These are phyloP conservation scores for Lepraria neglecta DNA, from an alignment of 495 filamentous ascomycete species.

Conservation along the genomic window DNA sequence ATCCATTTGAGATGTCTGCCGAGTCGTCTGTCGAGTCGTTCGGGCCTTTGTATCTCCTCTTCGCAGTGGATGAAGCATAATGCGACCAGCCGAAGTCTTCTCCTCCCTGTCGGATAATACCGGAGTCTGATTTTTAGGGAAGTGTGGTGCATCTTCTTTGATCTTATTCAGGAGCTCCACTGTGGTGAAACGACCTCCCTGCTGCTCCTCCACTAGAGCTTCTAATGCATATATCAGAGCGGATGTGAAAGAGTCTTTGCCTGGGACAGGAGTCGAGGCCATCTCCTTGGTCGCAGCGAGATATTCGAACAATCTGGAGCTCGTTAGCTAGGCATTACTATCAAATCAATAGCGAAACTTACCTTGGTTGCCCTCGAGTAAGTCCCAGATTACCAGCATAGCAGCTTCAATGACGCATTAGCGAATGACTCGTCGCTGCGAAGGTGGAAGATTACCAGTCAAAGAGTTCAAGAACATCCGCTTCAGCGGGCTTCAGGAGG, in stretches of 20 bases:
- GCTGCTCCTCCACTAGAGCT: conserved; percentile 7
- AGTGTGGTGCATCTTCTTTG: conserved; percentile 16
- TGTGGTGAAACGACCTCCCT: conserved; percentile 21
- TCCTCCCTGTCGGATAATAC: conserved; percentile 12
- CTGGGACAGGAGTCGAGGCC: conserved; percentile 14
- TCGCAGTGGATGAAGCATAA: conserved; percentile 24
- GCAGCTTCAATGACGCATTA: conserved; percentile 14
- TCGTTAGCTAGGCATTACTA: background rate
- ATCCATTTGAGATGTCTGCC: no score
- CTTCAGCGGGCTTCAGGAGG: conserved; percentile 23
- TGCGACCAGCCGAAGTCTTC: conserved; percentile 9
- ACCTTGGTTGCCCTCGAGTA: background rate
- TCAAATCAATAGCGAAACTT: background rate
- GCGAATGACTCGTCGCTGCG: no score
- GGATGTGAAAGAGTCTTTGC: conserved; percentile 23
- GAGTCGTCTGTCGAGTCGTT: no score
- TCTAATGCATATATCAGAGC: conserved; percentile 23
- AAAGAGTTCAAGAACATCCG: conserved; percentile 33
- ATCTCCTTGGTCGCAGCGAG: conserved; percentile 21
- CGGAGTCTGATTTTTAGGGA: conserved; percentile 20
- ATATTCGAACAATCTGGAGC: conserved; percentile 21
- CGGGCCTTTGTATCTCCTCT: no score
- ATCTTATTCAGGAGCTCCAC: conserved; percentile 20
- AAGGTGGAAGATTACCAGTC: no score
- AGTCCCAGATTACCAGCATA: conserved; percentile 21